Conservation (phyloP, 371 early-diverging fungal species). For the Syncephalastrum racemosum region DNA sequence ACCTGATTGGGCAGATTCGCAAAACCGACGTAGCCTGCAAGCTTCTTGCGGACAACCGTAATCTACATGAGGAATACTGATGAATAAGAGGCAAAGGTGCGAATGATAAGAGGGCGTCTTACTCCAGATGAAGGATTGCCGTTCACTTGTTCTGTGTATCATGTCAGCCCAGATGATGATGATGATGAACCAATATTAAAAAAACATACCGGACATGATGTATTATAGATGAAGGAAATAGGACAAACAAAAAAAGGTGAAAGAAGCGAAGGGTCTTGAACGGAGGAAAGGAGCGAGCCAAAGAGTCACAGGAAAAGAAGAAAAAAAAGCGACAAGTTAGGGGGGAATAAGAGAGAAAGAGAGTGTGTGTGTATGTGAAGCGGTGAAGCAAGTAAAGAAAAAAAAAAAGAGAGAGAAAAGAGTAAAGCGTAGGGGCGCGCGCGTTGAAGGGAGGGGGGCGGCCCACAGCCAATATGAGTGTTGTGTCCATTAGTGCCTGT, state of each 20-base stretch:
- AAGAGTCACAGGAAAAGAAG: conserved; percentile 8
- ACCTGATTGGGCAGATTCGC: conserved; percentile 98
- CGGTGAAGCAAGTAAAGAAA: not conserved
- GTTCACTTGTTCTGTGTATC: conserved; percentile 6
- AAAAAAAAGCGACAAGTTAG: conserved; percentile 11
- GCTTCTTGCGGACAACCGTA: conserved; percentile 68
- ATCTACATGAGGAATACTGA: conserved; percentile 20
- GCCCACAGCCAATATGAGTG: too few relatives aligned
- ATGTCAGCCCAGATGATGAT: not conserved
- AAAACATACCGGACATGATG: conserved; percentile 13
- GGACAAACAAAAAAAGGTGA: not conserved
- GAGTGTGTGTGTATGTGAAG: not conserved
- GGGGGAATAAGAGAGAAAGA: conserved; percentile 9
- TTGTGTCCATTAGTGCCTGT: not conserved
- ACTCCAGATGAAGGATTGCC: conserved; percentile 29
- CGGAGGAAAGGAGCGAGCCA: not conserved
- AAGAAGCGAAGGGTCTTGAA: not conserved
- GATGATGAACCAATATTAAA: too few relatives aligned
- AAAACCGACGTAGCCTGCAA: conserved; percentile 96
- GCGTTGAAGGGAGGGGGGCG: conserved; percentile 2
- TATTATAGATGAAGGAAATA: not conserved
- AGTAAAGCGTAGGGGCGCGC: conserved; percentile 6
- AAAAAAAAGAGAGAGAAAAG: conserved; percentile 6
- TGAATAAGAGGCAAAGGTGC: not conserved
- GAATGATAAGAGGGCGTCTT: conserved; percentile 3